These are phyloP conservation scores for Pyricularia pennisetigena DNA, from an alignment of 2,329 filamentous ascomycete genomes.

Conservation along the genomic window DNA sequence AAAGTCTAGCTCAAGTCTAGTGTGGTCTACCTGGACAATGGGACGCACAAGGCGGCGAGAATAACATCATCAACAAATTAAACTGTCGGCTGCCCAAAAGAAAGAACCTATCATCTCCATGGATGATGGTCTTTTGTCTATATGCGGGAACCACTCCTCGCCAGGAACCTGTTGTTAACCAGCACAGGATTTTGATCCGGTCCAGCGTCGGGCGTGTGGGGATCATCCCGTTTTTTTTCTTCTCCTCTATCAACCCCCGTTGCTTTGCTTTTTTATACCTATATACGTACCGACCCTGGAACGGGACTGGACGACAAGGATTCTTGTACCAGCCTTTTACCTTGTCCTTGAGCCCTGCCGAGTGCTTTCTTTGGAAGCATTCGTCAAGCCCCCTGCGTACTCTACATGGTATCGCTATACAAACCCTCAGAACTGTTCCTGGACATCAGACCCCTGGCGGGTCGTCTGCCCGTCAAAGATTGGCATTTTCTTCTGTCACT, in stretches of 20 bases:
- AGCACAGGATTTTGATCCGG: not conserved
- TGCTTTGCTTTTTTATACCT: not conserved
- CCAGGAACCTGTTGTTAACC: not conserved
- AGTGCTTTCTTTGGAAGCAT: not conserved
- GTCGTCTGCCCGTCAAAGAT: not conserved
- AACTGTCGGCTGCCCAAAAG: not conserved
- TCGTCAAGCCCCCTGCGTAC: not conserved
- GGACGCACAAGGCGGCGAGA: not conserved
- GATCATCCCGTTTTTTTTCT: not conserved
- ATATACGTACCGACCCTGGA: not conserved
- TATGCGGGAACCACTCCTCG: not conserved
- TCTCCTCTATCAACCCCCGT: not conserved
- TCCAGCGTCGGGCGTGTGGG: not conserved
- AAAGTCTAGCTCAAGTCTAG: not conserved
- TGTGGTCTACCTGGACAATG: not conserved
- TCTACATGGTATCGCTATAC: not conserved
- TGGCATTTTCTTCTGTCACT: constrained; percentile 13
- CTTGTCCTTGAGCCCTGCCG: not conserved
- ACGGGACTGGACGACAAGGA: not conserved
- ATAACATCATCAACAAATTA: not conserved
- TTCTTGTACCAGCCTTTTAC: not conserved
- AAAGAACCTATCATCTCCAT: not conserved
- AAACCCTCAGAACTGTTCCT: not conserved
- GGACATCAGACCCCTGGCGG: constrained; percentile 4
- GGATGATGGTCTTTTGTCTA: not conserved